Base-by-base conservation (phyloP, 805 yeast species). In the Schwanniomyces polymorphus region DNA sequence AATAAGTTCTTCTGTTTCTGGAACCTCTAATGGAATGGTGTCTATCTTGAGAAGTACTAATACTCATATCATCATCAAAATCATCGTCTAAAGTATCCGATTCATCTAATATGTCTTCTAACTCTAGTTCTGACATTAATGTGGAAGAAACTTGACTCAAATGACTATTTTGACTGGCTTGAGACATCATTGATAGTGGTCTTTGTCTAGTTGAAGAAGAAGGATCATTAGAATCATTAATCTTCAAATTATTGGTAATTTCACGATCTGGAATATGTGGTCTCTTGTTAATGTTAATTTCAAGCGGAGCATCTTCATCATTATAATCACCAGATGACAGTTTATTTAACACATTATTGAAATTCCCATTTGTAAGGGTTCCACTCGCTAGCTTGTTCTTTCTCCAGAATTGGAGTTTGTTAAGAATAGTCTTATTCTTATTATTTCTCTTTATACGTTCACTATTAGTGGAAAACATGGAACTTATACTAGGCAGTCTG, bases 81-180 rank as follows among this genome's bases (percentile, higher is more conserved):
- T 67, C 68, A 10, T 68, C 74, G 42, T 63, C 75, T 63, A 63
- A 60, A 9, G 64, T 60, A 45, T 70, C 76, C 2, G 75, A 65
- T 39, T 67, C 76, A 34, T 67, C 74, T 47, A 70, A 50, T 41
- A 64, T 60, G 28, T 72, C 76, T 31, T 31, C 35, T 35, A 70
- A 53, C 44, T 73, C 78, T 4, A 72, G 67, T 45, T 70, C 78
- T 3, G 76, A 70, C 56, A 71, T 49, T 70, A 69, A 68, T 14
- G 74, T 65, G 9, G 74, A 72, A 7, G 74, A 72, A 49, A 71
- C 54, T 47, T 74, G 78, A 56, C 74, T 67, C 34, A 66, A 49
- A 42, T 72, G 76, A 51, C 74, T 67, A 26, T 65, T 50, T 53
- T 70, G 76, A 55, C 71, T 64, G 11, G 63, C 53, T 52, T 72